Evolutionary conservation across 2,329 filamentous ascomycete species (phyloP).

Genomic region (Aspergillus nomiae): DNA sequence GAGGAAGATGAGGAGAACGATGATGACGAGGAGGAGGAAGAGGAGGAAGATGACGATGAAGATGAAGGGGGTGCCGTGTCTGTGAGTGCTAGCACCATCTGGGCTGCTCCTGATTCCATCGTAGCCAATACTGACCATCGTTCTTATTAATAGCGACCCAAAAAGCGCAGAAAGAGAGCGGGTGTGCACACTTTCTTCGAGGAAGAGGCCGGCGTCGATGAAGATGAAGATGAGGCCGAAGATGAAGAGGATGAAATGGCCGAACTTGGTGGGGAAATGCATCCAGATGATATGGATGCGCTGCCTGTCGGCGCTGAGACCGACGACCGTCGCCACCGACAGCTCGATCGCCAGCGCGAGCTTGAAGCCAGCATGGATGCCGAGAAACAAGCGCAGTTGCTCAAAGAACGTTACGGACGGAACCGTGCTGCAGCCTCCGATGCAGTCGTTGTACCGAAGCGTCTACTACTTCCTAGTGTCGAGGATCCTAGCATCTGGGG

Average conservation of each 20-base stretch:
- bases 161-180: constrained; percentile 76
- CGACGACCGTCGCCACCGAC: constrained; percentile 89
- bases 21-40: constrained; percentile 63
- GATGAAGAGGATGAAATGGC: constrained; percentile 86
- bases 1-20: constrained; percentile 55
- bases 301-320: constrained; percentile 71
- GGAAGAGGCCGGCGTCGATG: constrained; percentile 97
- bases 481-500: constrained; percentile 97
- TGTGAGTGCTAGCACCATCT: constrained; percentile 54
- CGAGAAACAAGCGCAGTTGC: constrained; percentile 84
- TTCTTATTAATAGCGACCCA: constrained; percentile 62
- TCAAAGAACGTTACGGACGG: constrained; percentile 86
- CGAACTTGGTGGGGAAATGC: constrained; percentile 84
- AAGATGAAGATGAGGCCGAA: constrained; percentile 83
- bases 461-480: constrained; percentile 85
- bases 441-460: constrained; percentile 77
- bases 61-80: constrained; percentile 60
- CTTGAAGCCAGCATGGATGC: constrained; percentile 85
- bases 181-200: constrained; percentile 87
- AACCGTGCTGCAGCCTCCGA: constrained; percentile 69
- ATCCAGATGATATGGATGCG: constrained; percentile 86
- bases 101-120: not conserved
- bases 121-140: constrained; percentile 15
- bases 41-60: constrained; percentile 47
- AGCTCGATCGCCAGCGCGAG: constrained; percentile 90